Base-by-base conservation (phyloP, 768 basidiomycete genomes). In the Trametes gibbosa region DNA sequence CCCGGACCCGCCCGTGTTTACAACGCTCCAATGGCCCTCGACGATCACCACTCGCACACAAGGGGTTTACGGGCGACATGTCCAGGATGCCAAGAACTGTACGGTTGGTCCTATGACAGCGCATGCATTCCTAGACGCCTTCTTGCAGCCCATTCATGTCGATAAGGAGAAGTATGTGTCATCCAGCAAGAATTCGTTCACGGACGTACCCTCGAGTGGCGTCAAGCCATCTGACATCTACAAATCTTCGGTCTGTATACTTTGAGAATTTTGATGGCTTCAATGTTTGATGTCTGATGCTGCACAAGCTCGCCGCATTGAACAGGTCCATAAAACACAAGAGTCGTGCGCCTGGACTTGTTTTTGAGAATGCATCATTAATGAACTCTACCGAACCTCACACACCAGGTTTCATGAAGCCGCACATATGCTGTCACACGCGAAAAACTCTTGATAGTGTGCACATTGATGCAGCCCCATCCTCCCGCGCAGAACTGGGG, bases 41-140 rank as follows among this genome's bases (percentile, higher is more conserved):
- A 47, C 34, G 9, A 14, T 17, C 14, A 35, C 12, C 34, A 23
- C 13, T 5, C 16, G 1, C 43, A 17, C 17, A 55, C 43, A 14
- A 17, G 17, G 2, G 53, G 53, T 2, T 45, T 57, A 52, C 21
- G 2, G 8, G 10, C 27, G 32, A 29, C 43, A 35, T 41, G 41
- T 46, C 24, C 19, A 13, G 6, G 32, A 52, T 2, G 17, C 41
- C 6, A 24, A 19, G 17, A 16, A 48, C 12, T 59, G 19, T 34
- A 50, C 46, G 8, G 7, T 50, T 5, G 59, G 59, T 3, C 59
- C 59, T 4, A 59, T 59, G 58, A 51, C 58, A 2, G 46, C 54
- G 32, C 35, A 40, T 10, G 45, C 19, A 3, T 59, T 59, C 27
- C 3, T 59, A 5, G 27, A 59, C 19, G 46, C n/a, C 3, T 43